phyloP scores from a whole-genome alignment of 352 stramenopile genomes.

The Pythium aristosporum region DNA sequence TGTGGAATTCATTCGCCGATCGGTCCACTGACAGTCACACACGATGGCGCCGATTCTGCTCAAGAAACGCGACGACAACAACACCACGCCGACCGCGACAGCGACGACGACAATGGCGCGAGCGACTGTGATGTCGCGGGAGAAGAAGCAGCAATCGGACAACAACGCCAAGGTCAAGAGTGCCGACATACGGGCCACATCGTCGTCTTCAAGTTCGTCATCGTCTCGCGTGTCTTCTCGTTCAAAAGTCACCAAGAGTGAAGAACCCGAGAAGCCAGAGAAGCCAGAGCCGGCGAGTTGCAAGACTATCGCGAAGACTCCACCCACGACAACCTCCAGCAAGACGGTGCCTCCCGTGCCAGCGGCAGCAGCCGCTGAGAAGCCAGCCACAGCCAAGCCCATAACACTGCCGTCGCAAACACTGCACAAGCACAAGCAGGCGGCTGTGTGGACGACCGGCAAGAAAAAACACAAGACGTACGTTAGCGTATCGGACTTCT shows the following conservation, averaged over 20 bases:
- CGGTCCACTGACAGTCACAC: background rate
- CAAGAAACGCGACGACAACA: slow-evolving; percentile 29
- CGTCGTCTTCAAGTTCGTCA: slow-evolving; percentile 17
- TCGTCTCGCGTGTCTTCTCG: slow-evolving; percentile 8
- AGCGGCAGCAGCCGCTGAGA: slow-evolving; percentile 5
- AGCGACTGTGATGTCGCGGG: background rate
- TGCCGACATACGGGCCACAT: slow-evolving; percentile 2
- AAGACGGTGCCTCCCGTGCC: background rate
- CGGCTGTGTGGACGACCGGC: slow-evolving; percentile 56
- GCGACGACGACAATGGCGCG: slow-evolving; percentile 2
- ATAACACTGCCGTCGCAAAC: slow-evolving; percentile 43
- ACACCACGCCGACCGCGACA: slow-evolving; percentile 1
- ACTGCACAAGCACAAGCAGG: slow-evolving; percentile 77
- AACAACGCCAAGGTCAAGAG: slow-evolving; percentile 25
- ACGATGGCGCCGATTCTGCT: slow-evolving; percentile 28
- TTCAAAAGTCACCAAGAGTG: slow-evolving; percentile 3
- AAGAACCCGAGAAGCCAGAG: slow-evolving; percentile 23
- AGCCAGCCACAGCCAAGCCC: slow-evolving; percentile 15
- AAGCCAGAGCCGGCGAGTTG: slow-evolving; percentile 15
- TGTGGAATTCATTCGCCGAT: background rate
- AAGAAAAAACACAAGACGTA: slow-evolving; percentile 83
- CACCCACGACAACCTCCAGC: background rate
- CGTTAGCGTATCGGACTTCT: background rate
- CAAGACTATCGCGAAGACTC: slow-evolving; percentile 25
- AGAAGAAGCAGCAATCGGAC: slow-evolving; percentile 5